Base-by-base conservation (phyloP, 768 basidiomycete species). In the Suillus tomentosus region DNA sequence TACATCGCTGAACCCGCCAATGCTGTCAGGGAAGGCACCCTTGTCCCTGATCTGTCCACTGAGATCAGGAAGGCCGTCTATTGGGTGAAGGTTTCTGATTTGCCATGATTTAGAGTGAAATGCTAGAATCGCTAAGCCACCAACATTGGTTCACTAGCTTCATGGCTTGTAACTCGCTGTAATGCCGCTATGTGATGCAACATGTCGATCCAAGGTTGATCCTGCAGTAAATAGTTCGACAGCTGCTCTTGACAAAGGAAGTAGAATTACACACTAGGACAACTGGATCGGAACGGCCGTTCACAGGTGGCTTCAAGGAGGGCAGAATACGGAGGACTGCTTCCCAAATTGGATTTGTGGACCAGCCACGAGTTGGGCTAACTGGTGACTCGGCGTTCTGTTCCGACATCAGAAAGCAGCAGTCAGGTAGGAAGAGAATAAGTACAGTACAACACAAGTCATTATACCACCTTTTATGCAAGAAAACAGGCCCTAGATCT, bases 1-100 rank as follows among this genome's bases (percentile, higher is more conserved):
- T 19, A 82, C 76, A 67, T 82, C 81, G 15, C 79, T 77, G 66
- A 80, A 82, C 13, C 80, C 81, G 9, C 81, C 81, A 65, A 78
- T 78, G 0, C 79, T 79, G 54, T 75, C 72, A 2, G 81, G 19
- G 31, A 51, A 67, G 43, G 70, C 71, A 13, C 73, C 77, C 47
- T 75, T 71, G 54, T 71, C 70, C 24, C 8, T 63, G 5, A 63
- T 63, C 22, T 63, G 60, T 7, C 62, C 60, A 63, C 59, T 62
- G 14, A 63, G 62, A 36, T 63, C 60, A 62, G 22, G 22, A 42
- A 58, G 39, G 24, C 39, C 57, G 2, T 58, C 57, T 10, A 42
- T 58, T 10, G 5, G 24, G 39, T 27, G 39, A 9, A 58, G 2
- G 17, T 13, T 7, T 42, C 57, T 58, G 17, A 58, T 58, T 37